Evolutionary conservation across 352 stramenopile genomes (phyloP), one percentile per base, ranked within the genome.

Genomic region (Thraustotheca clavata): DNA sequence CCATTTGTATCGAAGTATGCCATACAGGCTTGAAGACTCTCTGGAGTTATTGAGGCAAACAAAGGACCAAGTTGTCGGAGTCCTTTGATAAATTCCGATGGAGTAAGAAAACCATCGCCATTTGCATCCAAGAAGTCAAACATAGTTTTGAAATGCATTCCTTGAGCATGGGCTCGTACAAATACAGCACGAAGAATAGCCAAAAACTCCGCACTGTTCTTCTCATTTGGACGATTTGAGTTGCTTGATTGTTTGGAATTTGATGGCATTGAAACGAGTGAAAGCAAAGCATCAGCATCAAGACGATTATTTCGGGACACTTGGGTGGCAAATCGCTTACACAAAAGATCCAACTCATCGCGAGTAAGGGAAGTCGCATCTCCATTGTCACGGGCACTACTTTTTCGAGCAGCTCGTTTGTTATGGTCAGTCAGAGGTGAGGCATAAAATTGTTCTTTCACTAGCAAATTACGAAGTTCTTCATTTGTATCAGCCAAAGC

Each of bases 401-500:
- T 72, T 67, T 48, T 29, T 7, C 60, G 31, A 26, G 18, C 14
- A 16, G 31, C 2, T n/a, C 40, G 24, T 47, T 60, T 7, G 24
- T 35, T 22, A 1, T 9, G 32, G 11, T 7, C 4, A 62, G 67
- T 36, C 48, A 11, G 55, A 52, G 7, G 29, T 35, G 3, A 63
- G 38, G 11, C 70, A 61, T 90, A 89, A 39, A 90, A 87, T 1
- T 79, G 77, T 54, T 90, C 73, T 61, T 81, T 70, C 0, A 75
- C 72, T 4, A 95, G 68, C 14, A 91, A 49, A 9, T 73, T 74
- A 63, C 72, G 69, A 14, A 96, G 69, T 31, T 96, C 86, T 5
- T 79, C 62, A 20, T 91, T 89, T 3, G 72, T 76, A 39, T 93
- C 84, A 0, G 89, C 75, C 2, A 96, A 57, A 6, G 83, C 80